Evolutionary conservation across 202 grass and related monocot genomes (phyloP), one percentile per base, ranked within the genome.

Genomic region (Hordeum pubiflorum): DNA sequence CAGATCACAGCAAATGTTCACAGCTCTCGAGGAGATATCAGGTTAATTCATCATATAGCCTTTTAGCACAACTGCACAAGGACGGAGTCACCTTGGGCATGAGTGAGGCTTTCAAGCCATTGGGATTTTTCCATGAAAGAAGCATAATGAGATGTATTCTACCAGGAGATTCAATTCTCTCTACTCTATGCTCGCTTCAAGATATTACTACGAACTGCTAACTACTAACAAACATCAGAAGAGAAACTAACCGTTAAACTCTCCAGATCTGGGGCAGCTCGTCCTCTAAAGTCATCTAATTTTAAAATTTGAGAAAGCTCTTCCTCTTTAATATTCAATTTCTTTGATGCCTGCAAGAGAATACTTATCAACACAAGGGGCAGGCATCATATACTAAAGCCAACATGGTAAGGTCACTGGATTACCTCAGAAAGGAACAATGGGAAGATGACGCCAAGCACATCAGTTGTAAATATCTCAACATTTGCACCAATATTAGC

Each of bases 401-500:
- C 38, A 38, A 74, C 37, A 82, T 48, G 26, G 81, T 21, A 79
- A 71, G 23, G 64, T 86, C 63, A 70, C 14, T 56, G 20, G 31
- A 72, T 83, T 87, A 92, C 96, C 92, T 95, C 92, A 40, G 78
- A 66, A 11, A 91, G 43, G 79, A 94, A 85, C 36, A 78, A 78
- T 29, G 76, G 79, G 13, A 85, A 98, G 60, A 94, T 85, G 59
- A 75, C 85, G 37, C 91, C 78, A 84, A 98, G 78, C 55, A 95
- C 62, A 86, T 93, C 74, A 58, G 89, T 81, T 38, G 93, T 89
- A 80, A 93, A 91, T 82, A 79, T 91, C 9, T 91, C 80, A 33
- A 91, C 56, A 87, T 81, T 52, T 26, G 88, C 75, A 38, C 33
- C 43, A 67, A 76, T 70, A 69, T 81, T 70, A 69, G 79, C 71